These are phyloP conservation scores for Novakomyces olei DNA, from an alignment of 805 yeast genomes.

Conservation along the genomic window DNA sequence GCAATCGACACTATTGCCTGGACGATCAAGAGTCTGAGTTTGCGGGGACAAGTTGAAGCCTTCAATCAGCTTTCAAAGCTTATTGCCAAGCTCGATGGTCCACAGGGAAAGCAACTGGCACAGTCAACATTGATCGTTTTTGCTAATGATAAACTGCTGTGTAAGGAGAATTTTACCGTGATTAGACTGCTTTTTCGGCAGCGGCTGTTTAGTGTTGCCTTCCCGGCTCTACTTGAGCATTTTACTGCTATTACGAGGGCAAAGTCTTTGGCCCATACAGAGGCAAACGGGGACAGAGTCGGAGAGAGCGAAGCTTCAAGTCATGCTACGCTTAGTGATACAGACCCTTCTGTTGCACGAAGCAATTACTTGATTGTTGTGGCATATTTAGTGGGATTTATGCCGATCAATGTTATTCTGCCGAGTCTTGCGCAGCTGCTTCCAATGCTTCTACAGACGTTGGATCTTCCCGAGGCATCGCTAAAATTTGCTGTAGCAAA, in stretches of 20 bases:
- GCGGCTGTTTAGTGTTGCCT: conserved; percentile 38
- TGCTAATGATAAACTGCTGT: conserved; percentile 41
- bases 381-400: conserved; percentile 41
- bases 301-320: too few relatives aligned
- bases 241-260: conserved; percentile 16
- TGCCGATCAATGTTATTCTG: conserved; percentile 39
- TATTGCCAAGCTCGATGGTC: conserved; percentile 41
- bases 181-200: conserved; percentile 60
- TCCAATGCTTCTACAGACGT: conserved; percentile 50
- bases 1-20: neutral
- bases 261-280: conserved; percentile 1
- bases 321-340: too few relatives aligned
- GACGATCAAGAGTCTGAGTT: neutral
- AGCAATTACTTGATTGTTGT: conserved; percentile 42
- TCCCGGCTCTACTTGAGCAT: conserved; percentile 32
- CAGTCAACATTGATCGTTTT: conserved; percentile 39
- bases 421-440: conserved; percentile 41
- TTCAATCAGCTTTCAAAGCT: conserved; percentile 14
- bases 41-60: neutral
- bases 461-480: conserved; percentile 18
- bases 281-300: too few relatives aligned
- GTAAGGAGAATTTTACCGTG: conserved; percentile 32
- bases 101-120: conserved; percentile 31
- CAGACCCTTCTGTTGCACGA: conserved; percentile 15
- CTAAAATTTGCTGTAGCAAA: neutral